Percentiles rank a stretch among this genome's conserved stretches.
Conservation (phyloP, 83 land plant species). For the Diphasiastrum complanatum region DNA sequence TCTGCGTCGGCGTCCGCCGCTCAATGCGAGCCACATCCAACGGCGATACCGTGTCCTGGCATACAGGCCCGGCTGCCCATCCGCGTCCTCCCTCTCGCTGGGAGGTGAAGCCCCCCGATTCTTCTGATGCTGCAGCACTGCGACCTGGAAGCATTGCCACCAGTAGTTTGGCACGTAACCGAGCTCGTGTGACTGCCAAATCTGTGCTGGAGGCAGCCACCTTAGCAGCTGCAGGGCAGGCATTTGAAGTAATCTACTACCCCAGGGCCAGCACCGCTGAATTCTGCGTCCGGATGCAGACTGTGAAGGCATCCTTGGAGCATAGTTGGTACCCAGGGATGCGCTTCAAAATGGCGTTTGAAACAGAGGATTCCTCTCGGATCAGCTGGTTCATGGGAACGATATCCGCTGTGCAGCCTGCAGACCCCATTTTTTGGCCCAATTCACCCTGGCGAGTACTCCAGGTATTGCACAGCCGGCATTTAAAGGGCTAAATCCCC, state of each 20-base stretch:
- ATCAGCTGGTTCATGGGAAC: slow-evolving; percentile 99
- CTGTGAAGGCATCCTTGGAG: slow-evolving; percentile 69
- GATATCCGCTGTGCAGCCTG: slow-evolving; percentile 67
- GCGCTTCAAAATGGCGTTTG: slow-evolving; percentile 98
- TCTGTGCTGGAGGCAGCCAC: slow-evolving; percentile 78
- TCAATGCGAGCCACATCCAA: slow-evolving; percentile 42
- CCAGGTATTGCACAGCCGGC: too few relatives aligned
- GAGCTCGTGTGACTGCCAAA: slow-evolving; percentile 58
- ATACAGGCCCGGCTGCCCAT: slow-evolving; percentile 5
- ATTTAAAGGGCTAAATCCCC: too few relatives aligned
- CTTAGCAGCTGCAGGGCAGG: slow-evolving; percentile 64
- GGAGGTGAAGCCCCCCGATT: slow-evolving; percentile 17
- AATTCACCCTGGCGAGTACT: slow-evolving; percentile 96
- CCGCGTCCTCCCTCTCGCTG: slow-evolving; percentile 17
- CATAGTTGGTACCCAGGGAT: slow-evolving; percentile 83
- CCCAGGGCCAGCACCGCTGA: slow-evolving; percentile 96
- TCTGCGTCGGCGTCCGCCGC: slow-evolving; percentile 83
- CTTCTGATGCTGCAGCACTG: background rate
- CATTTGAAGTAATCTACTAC: slow-evolving; percentile 91
- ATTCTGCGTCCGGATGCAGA: slow-evolving; percentile 72
- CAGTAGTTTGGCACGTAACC: slow-evolving; percentile 39
- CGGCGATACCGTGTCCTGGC: slow-evolving; percentile 26
- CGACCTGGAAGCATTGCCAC: slow-evolving; percentile 18
- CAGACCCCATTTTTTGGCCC: slow-evolving; percentile 87
- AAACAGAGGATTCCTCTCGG: slow-evolving; percentile 97